These are phyloP conservation scores for Pilasporangium apinafurcum DNA, from an alignment of 352 stramenopile genomes.

Conservation along the genomic window DNA sequence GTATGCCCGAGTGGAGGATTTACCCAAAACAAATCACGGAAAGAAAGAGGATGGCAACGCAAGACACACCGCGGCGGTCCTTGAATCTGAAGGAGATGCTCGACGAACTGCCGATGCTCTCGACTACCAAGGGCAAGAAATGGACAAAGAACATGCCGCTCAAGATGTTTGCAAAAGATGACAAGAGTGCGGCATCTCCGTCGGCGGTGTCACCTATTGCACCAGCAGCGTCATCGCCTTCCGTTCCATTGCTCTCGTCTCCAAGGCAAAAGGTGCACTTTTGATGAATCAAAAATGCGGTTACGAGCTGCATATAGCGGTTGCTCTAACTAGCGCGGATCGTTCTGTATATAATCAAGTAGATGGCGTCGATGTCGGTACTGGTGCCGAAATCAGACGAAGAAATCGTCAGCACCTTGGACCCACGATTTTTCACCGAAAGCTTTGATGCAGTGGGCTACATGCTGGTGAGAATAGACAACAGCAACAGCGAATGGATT, in stretches of 20 bases:
- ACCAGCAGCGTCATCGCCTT: slow-evolving; percentile 13
- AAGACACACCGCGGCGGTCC: slow-evolving; percentile 5
- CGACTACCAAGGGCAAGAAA: slow-evolving; percentile 49
- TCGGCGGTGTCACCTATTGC: slow-evolving; percentile 2
- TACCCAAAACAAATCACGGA: background rate
- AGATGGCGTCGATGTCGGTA: slow-evolving; percentile 40
- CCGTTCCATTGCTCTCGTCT: slow-evolving; percentile 19
- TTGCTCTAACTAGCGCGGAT: background rate
- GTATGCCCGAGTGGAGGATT: background rate
- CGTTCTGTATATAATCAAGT: background rate
- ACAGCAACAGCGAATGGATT: background rate
- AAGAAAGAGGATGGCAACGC: slow-evolving; percentile 4
- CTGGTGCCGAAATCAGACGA: slow-evolving; percentile 61
- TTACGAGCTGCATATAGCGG: no score
- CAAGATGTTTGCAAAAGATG: slow-evolving; percentile 20
- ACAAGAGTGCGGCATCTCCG: slow-evolving; percentile 3
- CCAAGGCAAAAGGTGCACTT: slow-evolving; percentile 24
- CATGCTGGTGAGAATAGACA: slow-evolving; percentile 41
- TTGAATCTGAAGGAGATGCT: slow-evolving; percentile 50
- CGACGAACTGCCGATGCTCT: slow-evolving; percentile 52
- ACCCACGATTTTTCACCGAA: slow-evolving; percentile 79
- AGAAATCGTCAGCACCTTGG: slow-evolving; percentile 60
- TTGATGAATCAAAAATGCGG: background rate
- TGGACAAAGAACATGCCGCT: slow-evolving; percentile 59
- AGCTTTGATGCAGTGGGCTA: slow-evolving; percentile 65